These are phyloP conservation scores for Aspergillus baeticus DNA, from an alignment of 495 filamentous ascomycete species.

Conservation along the genomic window DNA sequence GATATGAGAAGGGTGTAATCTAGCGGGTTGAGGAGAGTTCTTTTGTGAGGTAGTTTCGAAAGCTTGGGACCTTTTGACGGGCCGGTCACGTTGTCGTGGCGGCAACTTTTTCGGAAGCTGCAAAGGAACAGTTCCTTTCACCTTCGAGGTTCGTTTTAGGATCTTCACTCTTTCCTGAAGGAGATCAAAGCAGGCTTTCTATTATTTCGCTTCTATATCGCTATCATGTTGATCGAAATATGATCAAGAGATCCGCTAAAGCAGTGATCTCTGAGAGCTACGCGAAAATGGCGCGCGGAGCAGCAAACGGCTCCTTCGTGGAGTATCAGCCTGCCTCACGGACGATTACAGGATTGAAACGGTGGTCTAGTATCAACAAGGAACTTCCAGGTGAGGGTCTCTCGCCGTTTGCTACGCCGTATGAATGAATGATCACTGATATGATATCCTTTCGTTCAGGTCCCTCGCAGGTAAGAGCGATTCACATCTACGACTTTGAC, in stretches of 20 bases:
- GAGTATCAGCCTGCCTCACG: constrained; percentile 32
- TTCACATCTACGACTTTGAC: constrained; percentile 98
- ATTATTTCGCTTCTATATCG: neutral
- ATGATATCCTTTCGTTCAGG: constrained; percentile 32
- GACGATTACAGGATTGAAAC: constrained; percentile 70
- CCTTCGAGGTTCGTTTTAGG: neutral
- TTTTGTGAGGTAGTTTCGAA: neutral
- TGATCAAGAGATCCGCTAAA: constrained; percentile 41
- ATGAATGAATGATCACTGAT: constrained; percentile 10
- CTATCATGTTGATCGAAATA: neutral
- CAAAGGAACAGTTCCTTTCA: neutral
- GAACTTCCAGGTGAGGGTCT: constrained; percentile 61
- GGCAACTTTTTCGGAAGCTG: constrained; percentile 7
- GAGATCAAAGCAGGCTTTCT: too few species aligned
- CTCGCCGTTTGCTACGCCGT: constrained; percentile 6
- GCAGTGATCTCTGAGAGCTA: constrained; percentile 38
- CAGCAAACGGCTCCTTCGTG: constrained; percentile 14
- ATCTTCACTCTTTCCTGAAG: neutral
- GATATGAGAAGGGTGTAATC: neutral
- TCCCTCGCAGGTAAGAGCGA: constrained; percentile 65
- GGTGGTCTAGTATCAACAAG: constrained; percentile 77
- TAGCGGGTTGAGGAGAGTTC: neutral
- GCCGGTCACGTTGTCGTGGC: constrained; percentile 22
- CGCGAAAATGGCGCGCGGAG: constrained; percentile 29
- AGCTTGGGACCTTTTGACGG: neutral